A percentile compares a stretch with the other conserved stretches of the same genome.
These are phyloP conservation scores for Amoeboradix gromovi DNA, from an alignment of 371 early-diverging fungal genomes.

Conservation along the genomic window DNA sequence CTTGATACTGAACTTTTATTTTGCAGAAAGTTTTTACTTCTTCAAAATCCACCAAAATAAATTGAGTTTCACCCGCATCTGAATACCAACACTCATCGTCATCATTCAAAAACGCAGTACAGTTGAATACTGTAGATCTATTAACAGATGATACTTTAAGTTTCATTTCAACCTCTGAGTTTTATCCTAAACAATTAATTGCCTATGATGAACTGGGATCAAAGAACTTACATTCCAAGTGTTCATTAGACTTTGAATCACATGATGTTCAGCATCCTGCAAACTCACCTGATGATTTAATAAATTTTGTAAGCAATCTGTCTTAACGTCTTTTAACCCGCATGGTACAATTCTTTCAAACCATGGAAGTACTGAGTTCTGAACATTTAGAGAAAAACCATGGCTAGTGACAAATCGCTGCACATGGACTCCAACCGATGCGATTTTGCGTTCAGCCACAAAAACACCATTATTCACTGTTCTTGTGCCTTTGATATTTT, in stretches of 20 bases:
- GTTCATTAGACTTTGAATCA: too few species aligned
- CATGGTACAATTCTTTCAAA: slow-evolving; percentile 69
- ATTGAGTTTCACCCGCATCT: neutral
- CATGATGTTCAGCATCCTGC: too few species aligned
- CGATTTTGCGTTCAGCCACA: slow-evolving; percentile 29
- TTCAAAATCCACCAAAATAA: neutral
- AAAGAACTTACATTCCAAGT: too few species aligned
- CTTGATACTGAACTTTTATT: neutral
- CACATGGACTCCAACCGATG: slow-evolving; percentile 44
- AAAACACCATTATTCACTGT: slow-evolving; percentile 58
- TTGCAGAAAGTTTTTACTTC: neutral
- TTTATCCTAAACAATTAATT: too few species aligned
- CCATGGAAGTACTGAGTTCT: slow-evolving; percentile 49
- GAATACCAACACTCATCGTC: neutral
- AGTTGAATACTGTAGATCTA: neutral
- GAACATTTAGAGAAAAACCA: slow-evolving; percentile 63
- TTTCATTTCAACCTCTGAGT: neutral
- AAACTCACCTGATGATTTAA: slow-evolving; percentile 6
- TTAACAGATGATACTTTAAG: neutral
- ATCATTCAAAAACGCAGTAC: neutral
- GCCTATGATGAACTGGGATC: too few species aligned
- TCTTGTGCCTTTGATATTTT: slow-evolving; percentile 29
- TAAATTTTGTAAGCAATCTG: slow-evolving; percentile 37
- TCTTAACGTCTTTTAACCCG: slow-evolving; percentile 42
- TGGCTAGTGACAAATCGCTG: slow-evolving; percentile 63